Evolutionary conservation across 768 basidiomycete species (phyloP).

Genomic region (Mycena capillaripes): DNA sequence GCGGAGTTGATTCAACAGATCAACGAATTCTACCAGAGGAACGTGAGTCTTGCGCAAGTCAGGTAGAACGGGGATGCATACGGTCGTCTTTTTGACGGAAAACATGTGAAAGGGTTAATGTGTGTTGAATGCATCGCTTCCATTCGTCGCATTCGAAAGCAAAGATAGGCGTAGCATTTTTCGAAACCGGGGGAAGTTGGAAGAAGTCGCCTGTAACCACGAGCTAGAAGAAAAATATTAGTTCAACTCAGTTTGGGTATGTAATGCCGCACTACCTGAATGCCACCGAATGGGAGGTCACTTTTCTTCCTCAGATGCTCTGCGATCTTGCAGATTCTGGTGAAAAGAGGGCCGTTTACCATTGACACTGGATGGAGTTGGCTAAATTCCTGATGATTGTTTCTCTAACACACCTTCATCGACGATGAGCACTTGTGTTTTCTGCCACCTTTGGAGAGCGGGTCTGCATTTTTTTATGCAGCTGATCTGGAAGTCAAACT

Average conservation of each 20-base stretch:
- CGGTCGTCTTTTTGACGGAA: slow-evolving; percentile 83
- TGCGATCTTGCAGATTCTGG: slow-evolving; percentile 77
- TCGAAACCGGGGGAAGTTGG: slow-evolving; percentile 83
- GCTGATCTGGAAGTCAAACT: slow-evolving; percentile 60
- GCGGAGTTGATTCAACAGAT: slow-evolving; percentile 83
- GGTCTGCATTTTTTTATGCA: slow-evolving; percentile 78
- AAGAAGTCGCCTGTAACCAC: slow-evolving; percentile 89
- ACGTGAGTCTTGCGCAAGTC: neutral
- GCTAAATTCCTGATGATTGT: neutral
- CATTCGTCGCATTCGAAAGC: slow-evolving; percentile 81
- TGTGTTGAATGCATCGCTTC: slow-evolving; percentile 70
- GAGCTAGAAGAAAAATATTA: slow-evolving; percentile 48
- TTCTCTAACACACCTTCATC: slow-evolving; percentile 61
- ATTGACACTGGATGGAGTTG: slow-evolving; percentile 72
- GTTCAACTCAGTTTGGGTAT: neutral
- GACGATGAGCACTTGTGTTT: slow-evolving; percentile 74
- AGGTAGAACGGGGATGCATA: slow-evolving; percentile 45
- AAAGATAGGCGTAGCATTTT: slow-evolving; percentile 67
- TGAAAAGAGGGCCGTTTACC: slow-evolving; percentile 82
- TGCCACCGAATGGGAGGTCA: slow-evolving; percentile 77
- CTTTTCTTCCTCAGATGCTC: slow-evolving; percentile 61
- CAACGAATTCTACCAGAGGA: slow-evolving; percentile 67
- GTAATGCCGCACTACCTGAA: slow-evolving; percentile 69
- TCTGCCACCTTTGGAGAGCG: slow-evolving; percentile 73
- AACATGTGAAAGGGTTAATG: slow-evolving; percentile 77